Percentiles rank a stretch among this genome's conserved stretches.
These are phyloP conservation scores for Eleusine indica DNA, from an alignment of 176 grass and related monocot species.

Conservation along the genomic window DNA sequence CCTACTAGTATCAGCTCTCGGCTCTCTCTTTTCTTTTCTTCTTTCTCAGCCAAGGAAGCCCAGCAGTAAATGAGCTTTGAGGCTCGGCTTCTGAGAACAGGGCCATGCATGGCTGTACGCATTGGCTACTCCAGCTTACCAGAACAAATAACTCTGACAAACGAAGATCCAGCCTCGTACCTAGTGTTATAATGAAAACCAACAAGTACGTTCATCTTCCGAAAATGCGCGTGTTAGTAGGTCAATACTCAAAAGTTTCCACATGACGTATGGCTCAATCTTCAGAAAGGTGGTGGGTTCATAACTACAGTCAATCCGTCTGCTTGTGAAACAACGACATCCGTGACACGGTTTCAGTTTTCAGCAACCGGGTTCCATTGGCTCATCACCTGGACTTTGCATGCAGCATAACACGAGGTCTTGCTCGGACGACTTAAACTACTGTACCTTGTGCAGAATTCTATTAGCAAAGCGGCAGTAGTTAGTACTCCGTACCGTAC, in stretches of 20 bases:
- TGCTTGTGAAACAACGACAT: not conserved
- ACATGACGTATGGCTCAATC: not conserved
- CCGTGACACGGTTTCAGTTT: not conserved
- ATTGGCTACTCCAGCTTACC: not conserved
- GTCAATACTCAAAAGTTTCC: constrained; percentile 14
- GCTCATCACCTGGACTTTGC: not conserved
- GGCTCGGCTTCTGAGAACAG: not conserved
- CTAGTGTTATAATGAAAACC: not conserved
- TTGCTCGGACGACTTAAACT: too few relatives aligned
- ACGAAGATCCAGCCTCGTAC: not conserved
- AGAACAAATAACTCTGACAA: not conserved
- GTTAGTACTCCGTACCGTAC: not conserved
- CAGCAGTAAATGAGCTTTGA: not conserved
- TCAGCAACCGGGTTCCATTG: too few relatives aligned
- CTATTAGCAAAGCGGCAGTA: not conserved
- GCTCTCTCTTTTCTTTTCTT: too few relatives aligned
- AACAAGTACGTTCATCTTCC: not conserved
- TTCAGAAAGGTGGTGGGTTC: not conserved
- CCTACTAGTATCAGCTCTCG: too few relatives aligned
- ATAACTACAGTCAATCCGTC: not conserved
- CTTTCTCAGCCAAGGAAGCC: too few relatives aligned
- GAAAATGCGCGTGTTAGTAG: not conserved
- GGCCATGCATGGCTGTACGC: not conserved
- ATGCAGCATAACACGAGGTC: not conserved
- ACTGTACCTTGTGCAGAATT: not conserved